These are phyloP conservation scores for Rhizophora mangle DNA, from an alignment of 345 rosid species.

Conservation along the genomic window DNA sequence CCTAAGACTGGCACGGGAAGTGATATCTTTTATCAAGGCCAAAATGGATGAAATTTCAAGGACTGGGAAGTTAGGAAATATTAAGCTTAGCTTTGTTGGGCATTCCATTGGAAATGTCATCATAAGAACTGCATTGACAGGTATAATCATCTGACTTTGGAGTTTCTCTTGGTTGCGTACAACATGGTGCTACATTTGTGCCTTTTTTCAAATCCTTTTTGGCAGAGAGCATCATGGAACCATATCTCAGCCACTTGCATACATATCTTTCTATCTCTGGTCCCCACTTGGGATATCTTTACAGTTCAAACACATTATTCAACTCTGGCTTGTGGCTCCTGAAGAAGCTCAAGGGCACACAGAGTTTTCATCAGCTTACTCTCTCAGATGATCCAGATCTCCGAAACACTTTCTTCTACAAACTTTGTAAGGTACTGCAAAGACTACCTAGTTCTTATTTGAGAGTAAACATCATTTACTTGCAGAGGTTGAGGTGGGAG, in stretches of 20 bases:
- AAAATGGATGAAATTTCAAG: slow-evolving; percentile 70
- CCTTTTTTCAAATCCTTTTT: slow-evolving; percentile 10
- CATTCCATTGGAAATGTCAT: slow-evolving; percentile 93
- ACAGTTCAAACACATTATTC: slow-evolving; percentile 86
- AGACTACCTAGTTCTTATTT: background rate
- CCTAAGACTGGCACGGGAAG: slow-evolving; percentile 78
- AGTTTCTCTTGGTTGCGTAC: slow-evolving; percentile 6
- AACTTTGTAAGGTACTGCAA: slow-evolving; percentile 59
- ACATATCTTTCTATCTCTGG: slow-evolving; percentile 83
- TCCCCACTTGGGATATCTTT: slow-evolving; percentile 88
- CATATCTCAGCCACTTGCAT: slow-evolving; percentile 58
- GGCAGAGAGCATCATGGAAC: slow-evolving; percentile 82
- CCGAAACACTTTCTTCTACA: slow-evolving; percentile 66
- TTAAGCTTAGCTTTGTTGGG: slow-evolving; percentile 89
- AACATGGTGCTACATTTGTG: slow-evolving; percentile 10
- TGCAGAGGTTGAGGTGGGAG: too few species aligned
- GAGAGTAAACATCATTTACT: background rate
- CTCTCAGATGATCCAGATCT: slow-evolving; percentile 87
- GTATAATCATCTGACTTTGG: slow-evolving; percentile 35
- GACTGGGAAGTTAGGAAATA: slow-evolving; percentile 48
- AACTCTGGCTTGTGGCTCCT: slow-evolving; percentile 87
- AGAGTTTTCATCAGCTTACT: slow-evolving; percentile 92
- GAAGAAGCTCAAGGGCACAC: slow-evolving; percentile 82
- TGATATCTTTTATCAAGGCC: slow-evolving; percentile 62
- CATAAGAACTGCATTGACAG: slow-evolving; percentile 77